Evolutionary conservation across 192 early-diverging fungal species (phyloP).

Genomic region (Entomortierella beljakovae): DNA sequence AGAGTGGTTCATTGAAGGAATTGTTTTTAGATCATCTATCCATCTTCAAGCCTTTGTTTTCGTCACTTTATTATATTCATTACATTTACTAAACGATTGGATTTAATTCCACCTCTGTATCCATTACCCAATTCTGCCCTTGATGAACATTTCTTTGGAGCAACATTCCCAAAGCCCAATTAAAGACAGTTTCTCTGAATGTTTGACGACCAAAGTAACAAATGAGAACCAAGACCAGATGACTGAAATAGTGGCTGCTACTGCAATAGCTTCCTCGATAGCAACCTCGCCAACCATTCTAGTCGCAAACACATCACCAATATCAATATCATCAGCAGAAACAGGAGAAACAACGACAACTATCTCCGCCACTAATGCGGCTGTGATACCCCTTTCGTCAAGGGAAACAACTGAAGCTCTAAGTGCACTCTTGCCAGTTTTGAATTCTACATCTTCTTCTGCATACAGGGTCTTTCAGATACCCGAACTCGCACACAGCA

Average conservation of each 20-base stretch:
- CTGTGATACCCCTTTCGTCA: neutral
- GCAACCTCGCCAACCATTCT: neutral
- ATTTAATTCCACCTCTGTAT: too few species aligned
- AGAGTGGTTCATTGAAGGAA: neutral
- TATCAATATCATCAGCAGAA: neutral
- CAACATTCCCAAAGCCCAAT: too few species aligned
- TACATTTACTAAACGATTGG: too few species aligned
- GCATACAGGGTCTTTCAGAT: slow-evolving; percentile 35
- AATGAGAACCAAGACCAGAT: too few species aligned
- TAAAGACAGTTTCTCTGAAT: neutral
- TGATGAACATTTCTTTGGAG: too few species aligned
- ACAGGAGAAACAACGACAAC: neutral
- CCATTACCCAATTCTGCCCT: too few species aligned
- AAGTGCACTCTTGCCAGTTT: neutral
- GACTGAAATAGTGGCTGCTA: neutral
- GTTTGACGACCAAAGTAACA: neutral
- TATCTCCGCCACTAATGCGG: neutral
- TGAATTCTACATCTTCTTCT: neutral
- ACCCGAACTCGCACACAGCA: slow-evolving; percentile 32
- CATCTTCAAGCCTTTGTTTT: neutral
- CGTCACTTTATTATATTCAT: neutral
- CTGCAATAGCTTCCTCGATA: neutral
- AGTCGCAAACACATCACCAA: too few species aligned
- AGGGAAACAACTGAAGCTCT: neutral
- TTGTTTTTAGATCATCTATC: neutral